Evolutionary conservation across 2,329 filamentous ascomycete genomes (phyloP), one percentile per base, ranked within the genome.

Genomic region (Aureobasidium namibiae): DNA sequence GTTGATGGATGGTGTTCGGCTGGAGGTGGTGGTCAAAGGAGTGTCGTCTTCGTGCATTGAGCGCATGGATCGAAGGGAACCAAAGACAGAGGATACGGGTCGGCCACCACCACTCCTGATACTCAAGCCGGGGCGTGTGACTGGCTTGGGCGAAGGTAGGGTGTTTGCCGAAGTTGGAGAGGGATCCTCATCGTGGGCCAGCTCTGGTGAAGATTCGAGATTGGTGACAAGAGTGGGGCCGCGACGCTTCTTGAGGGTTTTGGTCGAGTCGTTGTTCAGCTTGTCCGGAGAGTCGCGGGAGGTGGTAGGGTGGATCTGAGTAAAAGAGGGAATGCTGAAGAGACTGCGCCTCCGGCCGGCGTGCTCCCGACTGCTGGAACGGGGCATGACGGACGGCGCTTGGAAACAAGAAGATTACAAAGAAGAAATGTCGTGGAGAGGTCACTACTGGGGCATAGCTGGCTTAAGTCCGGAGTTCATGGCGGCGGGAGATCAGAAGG

Each of bases 1-100:
- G 50, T 77, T 76, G 31, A 77, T 65, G 1, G 79, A 78, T 14
- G 78, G 76, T 10, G 73, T 71, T 57, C 77, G 79, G 14, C 80
- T 81, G 41, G 79, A 77, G n/a, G 76, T 75, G 4, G 76, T 69
- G 11, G 75, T 75, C 24, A 78, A 67, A 9, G 75, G 73, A 61
- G 78, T 76, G 44, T 81, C 79, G 46, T 81, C 78, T 41, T 81
- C 80, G 31, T 79, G 78, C 56, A 75, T 69, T 6, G 78, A 78
- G 56, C 79, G 78, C 52, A 80, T 71, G 36, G 77, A 80, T 61
- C 78, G 77, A 53, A 85, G 70, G 1, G 83, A 85, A 39, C 81
- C 81, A 67, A 86, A 84, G 26, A 84, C 74, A 3, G 82, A 84
- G 9, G 62, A 56, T 21, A 67, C 61, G n/a, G 75, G n/a, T n/a